These are phyloP conservation scores for Zelopaecilomyces penicillatus DNA, from an alignment of 2,329 filamentous ascomycete species.

Conservation along the genomic window DNA sequence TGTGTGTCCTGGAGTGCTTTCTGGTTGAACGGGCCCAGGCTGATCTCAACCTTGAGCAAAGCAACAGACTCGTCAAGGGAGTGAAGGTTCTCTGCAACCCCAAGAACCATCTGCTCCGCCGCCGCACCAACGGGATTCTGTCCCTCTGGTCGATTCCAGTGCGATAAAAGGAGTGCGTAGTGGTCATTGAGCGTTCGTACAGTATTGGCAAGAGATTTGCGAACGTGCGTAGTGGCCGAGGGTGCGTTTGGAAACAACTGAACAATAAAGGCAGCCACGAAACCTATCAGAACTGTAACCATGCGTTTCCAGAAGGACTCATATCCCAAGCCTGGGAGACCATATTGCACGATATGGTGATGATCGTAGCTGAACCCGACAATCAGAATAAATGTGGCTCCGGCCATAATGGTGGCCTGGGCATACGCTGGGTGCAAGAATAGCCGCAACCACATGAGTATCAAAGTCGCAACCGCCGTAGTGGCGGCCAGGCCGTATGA, in stretches of 20 bases:
- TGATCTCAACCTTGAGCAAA: constrained; percentile 22
- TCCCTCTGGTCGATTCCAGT: constrained; percentile 28
- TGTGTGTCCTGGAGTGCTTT: constrained; percentile 21
- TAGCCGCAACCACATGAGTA: constrained; percentile 27
- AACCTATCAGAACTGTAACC: constrained; percentile 35
- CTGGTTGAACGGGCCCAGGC: constrained; percentile 22
- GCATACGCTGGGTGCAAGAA: constrained; percentile 22
- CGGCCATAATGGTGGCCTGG: constrained; percentile 23
- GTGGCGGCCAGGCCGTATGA: constrained; percentile 41
- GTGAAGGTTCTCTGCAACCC: constrained; percentile 20
- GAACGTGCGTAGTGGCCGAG: constrained; percentile 35
- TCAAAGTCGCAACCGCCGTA: constrained; percentile 28
- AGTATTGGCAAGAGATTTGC: constrained; percentile 35
- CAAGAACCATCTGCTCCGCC: constrained; percentile 21
- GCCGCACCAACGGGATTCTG: constrained; percentile 21
- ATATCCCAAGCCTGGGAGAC: constrained; percentile 38
- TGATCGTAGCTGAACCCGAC: constrained; percentile 40
- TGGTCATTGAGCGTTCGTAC: constrained; percentile 37
- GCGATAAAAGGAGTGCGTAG: constrained; percentile 39
- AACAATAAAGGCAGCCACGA: constrained; percentile 33
- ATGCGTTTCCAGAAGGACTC: constrained; percentile 39
- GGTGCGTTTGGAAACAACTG: constrained; percentile 39
- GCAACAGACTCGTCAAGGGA: constrained; percentile 18
- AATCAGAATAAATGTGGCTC: constrained; percentile 33
- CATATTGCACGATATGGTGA: constrained; percentile 33